Base-by-base conservation (phyloP, 2,329 filamentous ascomycete species). In the Alternaria burnsii region DNA sequence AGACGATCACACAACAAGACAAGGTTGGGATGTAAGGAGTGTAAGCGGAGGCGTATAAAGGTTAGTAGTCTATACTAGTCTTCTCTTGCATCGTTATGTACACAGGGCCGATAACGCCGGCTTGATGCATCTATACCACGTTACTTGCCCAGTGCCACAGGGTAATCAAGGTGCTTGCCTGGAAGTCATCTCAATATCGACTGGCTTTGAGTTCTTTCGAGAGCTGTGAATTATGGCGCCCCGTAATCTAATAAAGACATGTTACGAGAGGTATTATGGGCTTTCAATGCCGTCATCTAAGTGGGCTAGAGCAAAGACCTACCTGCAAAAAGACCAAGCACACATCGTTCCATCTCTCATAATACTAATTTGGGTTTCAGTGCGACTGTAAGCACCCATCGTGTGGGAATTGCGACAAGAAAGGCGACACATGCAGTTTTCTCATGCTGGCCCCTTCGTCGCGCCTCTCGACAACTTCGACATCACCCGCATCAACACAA, bases 31-130 rank as follows among this genome's bases (percentile, higher is more conserved):
- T 78, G 76, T 41, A 67, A 67, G 30, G 70, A 76, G 44, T 78
- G 76, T 50, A 78, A 78, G 59, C 70, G 67, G 47, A 69, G 75
- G 67, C 67, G 76, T 46, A 76, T 78, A 50, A 78, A 78, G 67
- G 74, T 75, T 66, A 61, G 66, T 58, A 5, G 30, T 34, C n/a
- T 14, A 57, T 12, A 20, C 8, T 28, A 30, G 20, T 52, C 12
- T 51, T 22, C 46, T 26, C 18, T 6, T 30, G 18, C 18, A 14
- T 1, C 28, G 41, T 6, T 24, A 41, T 52, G 38, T 26, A 22
- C 40, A 24, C 34, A 5, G 28, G 12, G n/a, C 32, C 24, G 16
- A 18, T 41, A 30, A 41, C 16, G 34, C 22, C 20, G 20, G 20
- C 36, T 22, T 24, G 20, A 26, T 42, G 46, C 22, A 36, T 40